These are phyloP conservation scores for Claviceps pazoutovae DNA, from an alignment of 2,329 filamentous ascomycete genomes.

Conservation along the genomic window DNA sequence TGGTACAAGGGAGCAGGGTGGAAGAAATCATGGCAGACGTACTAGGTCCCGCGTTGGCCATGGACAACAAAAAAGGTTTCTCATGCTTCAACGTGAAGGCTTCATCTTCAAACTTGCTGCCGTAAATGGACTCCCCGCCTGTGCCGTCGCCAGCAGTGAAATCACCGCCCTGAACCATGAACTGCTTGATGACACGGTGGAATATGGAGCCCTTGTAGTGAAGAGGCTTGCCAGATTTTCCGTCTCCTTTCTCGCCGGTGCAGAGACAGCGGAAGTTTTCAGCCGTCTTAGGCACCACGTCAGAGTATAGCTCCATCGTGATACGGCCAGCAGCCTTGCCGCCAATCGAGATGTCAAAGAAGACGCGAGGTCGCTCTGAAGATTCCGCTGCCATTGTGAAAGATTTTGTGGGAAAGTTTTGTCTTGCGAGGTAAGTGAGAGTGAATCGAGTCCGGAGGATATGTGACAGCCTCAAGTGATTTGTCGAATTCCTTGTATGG, in stretches of 20 bases:
- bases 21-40: conserved; percentile 19
- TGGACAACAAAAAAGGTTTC: conserved; percentile 83
- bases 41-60: conserved; percentile 95
- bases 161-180: conserved; percentile 93
- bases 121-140: conserved; percentile 93
- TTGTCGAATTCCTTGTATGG: background rate
- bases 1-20: background rate
- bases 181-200: conserved; percentile 95
- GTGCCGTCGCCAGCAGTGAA: conserved; percentile 93
- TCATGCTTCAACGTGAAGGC: conserved; percentile 89
- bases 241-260: conserved; percentile 83
- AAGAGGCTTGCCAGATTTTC: conserved; percentile 69
- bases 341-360: conserved; percentile 83
- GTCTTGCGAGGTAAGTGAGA: background rate
- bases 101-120: conserved; percentile 93
- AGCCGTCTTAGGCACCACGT: conserved; percentile 81
- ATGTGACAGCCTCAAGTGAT: background rate
- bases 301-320: conserved; percentile 66
- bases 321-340: conserved; percentile 61
- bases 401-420: background rate
- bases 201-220: conserved; percentile 89
- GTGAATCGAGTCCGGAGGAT: background rate
- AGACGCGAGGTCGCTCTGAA: conserved; percentile 61
- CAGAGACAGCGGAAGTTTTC: conserved; percentile 94
- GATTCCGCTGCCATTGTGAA: conserved; percentile 27